phyloP scores from a whole-genome alignment of 768 basidiomycete species.

The Pholiota conissans region DNA sequence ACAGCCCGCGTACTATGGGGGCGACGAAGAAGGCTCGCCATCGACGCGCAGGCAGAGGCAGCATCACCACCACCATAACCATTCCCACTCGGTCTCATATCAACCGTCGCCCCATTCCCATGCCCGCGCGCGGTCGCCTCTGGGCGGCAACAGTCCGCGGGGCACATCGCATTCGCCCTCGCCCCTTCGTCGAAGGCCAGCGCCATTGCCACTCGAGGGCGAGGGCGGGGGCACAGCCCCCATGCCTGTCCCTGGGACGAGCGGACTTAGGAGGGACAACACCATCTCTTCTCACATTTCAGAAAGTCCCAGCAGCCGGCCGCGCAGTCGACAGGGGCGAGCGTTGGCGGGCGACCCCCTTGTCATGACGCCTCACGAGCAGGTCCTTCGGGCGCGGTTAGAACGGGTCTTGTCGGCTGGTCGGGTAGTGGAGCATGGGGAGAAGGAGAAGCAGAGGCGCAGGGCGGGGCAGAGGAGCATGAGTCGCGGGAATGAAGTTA shows the following conservation, averaged over 20 bases:
- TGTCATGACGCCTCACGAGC: slow-evolving; percentile 48
- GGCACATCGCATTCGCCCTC: slow-evolving; percentile 15
- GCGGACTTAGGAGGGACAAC: slow-evolving; percentile 5
- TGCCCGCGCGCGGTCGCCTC: neutral
- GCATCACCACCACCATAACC: neutral
- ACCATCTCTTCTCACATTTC: neutral
- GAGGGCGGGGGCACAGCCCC: too few relatives aligned
- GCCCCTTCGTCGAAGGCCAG: slow-evolving; percentile 4
- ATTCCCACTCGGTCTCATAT: slow-evolving; percentile 1
- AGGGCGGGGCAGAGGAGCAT: slow-evolving; percentile 8
- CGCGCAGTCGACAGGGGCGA: neutral
- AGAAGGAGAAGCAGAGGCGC: slow-evolving; percentile 2
- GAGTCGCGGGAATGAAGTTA: slow-evolving; percentile 23
- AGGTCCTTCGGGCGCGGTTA: slow-evolving; percentile 50
- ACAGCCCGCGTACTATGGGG: slow-evolving; percentile 6
- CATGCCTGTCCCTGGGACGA: neutral
- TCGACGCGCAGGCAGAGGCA: neutral
- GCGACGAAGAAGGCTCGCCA: slow-evolving; percentile 7
- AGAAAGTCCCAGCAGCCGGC: neutral
- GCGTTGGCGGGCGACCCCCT: slow-evolving; percentile 13
- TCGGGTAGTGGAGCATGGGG: slow-evolving; percentile 7
- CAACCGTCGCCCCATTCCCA: neutral
- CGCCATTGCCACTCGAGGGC: slow-evolving; percentile 1
- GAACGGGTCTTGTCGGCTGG: slow-evolving; percentile 46
- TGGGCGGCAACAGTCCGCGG: neutral